Conservation (phyloP, 192 early-diverging fungal species). For the Jimgerdemannia lactiflua region DNA sequence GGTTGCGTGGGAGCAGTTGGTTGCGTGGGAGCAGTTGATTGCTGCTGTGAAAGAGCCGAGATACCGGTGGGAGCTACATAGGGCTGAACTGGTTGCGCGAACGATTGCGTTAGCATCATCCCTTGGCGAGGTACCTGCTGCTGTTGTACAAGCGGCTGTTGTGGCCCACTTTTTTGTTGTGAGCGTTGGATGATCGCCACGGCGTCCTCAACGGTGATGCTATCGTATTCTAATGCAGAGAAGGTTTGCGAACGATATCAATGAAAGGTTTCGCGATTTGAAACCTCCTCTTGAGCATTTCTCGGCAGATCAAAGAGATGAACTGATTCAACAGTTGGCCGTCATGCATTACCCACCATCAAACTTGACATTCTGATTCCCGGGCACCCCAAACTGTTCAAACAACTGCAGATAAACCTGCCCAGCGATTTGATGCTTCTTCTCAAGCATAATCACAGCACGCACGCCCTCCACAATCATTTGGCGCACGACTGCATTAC, state of each 20-base stretch:
- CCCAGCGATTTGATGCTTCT: constrained; percentile 6
- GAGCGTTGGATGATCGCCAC: constrained; percentile 16
- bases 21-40: no score
- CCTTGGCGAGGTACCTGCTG: constrained; percentile 1
- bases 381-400: constrained; percentile 10
- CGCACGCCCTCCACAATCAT: constrained; percentile 28
- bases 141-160: constrained; percentile 11
- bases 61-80: neutral
- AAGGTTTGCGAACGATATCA: neutral
- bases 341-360: constrained; percentile 30
- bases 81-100: no score
- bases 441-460: constrained; percentile 20
- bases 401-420: constrained; percentile 23
- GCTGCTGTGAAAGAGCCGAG: constrained; percentile 2
- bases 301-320: no score
- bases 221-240: constrained; percentile 19
- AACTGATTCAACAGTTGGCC: no score
- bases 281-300: no score
- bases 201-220: constrained; percentile 23
- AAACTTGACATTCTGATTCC: constrained; percentile 25
- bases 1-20: no score
- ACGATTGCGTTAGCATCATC: no score
- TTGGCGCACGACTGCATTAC: constrained; percentile 23
- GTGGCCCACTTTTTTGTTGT: constrained; percentile 1
- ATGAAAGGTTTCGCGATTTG: no score